Percentiles rank a stretch among this genome's conserved stretches.
Conservation (phyloP, 345 rosid species). For the Populus pruinosa region DNA sequence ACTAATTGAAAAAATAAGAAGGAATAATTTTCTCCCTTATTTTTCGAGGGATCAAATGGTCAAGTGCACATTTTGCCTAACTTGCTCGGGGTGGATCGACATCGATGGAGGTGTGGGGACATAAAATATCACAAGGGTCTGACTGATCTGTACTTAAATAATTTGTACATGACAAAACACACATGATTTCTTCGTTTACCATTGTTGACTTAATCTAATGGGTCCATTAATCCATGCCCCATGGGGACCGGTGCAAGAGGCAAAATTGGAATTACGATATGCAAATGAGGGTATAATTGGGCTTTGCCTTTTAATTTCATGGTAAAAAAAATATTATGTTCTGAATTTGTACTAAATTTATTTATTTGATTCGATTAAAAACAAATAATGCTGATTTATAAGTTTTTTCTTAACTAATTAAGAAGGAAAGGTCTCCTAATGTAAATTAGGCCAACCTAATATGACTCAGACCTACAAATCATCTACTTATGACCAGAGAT, state of each 20-base stretch:
- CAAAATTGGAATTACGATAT: neutral
- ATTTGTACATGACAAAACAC: constrained; percentile 15
- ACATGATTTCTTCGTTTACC: neutral
- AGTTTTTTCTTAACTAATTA: too few species aligned
- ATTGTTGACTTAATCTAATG: neutral
- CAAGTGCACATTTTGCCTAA: neutral
- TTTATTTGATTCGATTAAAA: too few species aligned
- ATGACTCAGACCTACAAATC: too few species aligned
- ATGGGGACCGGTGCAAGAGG: neutral
- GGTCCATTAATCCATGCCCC: neutral
- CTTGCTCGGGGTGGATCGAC: too few species aligned
- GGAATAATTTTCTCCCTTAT: neutral
- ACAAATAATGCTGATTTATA: too few species aligned
- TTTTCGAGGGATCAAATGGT: neutral
- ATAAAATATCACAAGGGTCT: neutral
- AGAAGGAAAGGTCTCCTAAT: too few species aligned
- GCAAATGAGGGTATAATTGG: neutral
- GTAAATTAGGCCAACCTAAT: too few species aligned
- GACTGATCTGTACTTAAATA: constrained; percentile 7
- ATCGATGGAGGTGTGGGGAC: neutral
- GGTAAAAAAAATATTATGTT: too few species aligned
- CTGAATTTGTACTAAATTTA: too few species aligned
- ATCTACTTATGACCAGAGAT: too few species aligned
- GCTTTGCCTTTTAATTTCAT: too few species aligned
- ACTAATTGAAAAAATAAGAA: too few species aligned